phyloP scores from a whole-genome alignment of 73 alveolate species.

The Tetrahymena malaccensis region DNA sequence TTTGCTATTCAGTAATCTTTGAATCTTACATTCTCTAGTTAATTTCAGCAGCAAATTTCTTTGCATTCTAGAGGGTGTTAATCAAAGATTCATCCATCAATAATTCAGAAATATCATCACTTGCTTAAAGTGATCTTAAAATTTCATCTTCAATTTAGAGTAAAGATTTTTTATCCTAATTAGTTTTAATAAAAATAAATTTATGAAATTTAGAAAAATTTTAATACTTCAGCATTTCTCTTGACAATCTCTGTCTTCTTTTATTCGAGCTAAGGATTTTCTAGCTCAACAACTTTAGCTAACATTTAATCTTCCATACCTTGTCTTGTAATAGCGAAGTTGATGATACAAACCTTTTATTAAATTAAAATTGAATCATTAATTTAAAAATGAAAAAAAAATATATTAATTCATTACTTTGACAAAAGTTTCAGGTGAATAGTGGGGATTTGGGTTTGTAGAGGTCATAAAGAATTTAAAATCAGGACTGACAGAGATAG shows the following conservation, averaged over 20 bases:
- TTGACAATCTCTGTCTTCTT: constrained; percentile 29
- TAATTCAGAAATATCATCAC: constrained; percentile 40
- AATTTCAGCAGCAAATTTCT: constrained; percentile 85
- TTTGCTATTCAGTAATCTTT: constrained; percentile 76
- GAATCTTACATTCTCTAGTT: constrained; percentile 79
- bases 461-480: constrained; percentile 94
- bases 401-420: constrained; percentile 52
- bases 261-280: constrained; percentile 75
- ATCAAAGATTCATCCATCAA: constrained; percentile 76
- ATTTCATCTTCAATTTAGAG: constrained; percentile 95
- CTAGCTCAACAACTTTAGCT: constrained; percentile 89
- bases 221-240: constrained; percentile 50
- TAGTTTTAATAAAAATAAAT: background rate
- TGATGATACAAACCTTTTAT: constrained; percentile 21
- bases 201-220: background rate
- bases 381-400: background rate
- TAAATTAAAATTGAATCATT: background rate
- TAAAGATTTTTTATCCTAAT: constrained; percentile 69
- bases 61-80: constrained; percentile 62
- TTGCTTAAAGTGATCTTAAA: constrained; percentile 66
- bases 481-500: constrained; percentile 36
- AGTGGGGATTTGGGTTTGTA: constrained; percentile 97
- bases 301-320: constrained; percentile 96
- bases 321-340: constrained; percentile 74
- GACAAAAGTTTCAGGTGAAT: constrained; percentile 92